Base-by-base conservation (phyloP, 208 protist genomes). In the Leishmania martiniquensis region DNA sequence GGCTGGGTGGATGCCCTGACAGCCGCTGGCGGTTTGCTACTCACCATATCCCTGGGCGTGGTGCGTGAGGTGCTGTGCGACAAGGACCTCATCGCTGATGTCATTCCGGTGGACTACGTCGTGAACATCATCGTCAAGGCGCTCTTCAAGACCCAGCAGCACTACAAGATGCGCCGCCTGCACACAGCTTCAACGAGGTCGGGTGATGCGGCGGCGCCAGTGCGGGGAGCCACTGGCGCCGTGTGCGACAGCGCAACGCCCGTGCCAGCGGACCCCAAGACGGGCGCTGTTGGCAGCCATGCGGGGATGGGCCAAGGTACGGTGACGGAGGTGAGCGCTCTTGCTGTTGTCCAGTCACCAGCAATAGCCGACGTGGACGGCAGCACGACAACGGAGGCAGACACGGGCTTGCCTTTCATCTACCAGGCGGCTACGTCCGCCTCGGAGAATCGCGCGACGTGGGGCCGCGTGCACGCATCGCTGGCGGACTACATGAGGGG, bases 51-150 rank as follows among this genome's bases (percentile, higher is more conserved):
- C 25, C 69, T 80, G 49, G 94, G 94, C 29, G 73, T 97, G n/a
- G 81, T 96, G 67, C 76, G 77, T 34, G 85, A 96, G 75, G 15
- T 96, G n/a, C 52, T 85, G 39, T 82, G 87, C 72, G 69, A 88
- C 59, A 44, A 29, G 10, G 76, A 87, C 44, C 66, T 85, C 47
- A 71, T 91, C 71, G 86, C 89, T 1, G 95, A 98, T 79, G 81
- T 96, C 74, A 78, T 98, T 52, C 95, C 95, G 1, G 95, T 97
- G 42, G 95, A 98, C 82, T 90, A 91, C 76, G 95, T 98, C 15
- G 84, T 89, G 22, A 96, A 94, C 75, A 72, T 87, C 1, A 89
- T 97, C 44, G 72, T 95, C 75, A 96, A 98, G 85, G 86, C 89
- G n/a, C 84, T 95, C n/a, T 94, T 91, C 81, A 85, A 91, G 76